Base-by-base conservation (phyloP, 1,284 basidiomycete genomes). In the Phlebopus sp. region DNA sequence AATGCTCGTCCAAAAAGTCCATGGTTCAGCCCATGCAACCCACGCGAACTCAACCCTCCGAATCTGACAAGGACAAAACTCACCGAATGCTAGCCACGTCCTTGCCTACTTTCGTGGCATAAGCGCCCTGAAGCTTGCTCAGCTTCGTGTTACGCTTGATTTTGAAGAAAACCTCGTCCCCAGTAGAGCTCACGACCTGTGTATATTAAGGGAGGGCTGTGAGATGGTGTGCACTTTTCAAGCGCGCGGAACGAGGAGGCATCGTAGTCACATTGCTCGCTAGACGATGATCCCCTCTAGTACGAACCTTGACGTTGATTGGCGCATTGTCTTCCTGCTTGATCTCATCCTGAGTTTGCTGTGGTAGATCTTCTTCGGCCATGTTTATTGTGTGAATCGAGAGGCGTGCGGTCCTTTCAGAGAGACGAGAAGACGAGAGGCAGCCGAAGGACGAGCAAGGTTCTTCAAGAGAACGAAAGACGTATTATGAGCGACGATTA, bases 141-240 rank as follows among this genome's bases (percentile, higher is more conserved):
- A 97, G 73, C 77, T 90, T 94, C 41, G 94, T 97, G 64, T 82
- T 92, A 60, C 88, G 84, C 76, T 97, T 97, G 73, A 97, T 97
- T 80, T 97, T 97, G 82, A 97, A 97, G 73, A 92, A 97, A 37
- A 97, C 92, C 68, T 97, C 93, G 50, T 95, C 89, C 41, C 91
- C 90, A 18, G 77, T 71, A 32, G 87, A 80, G 50, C 82, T 86
- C 42, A 88, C 80, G 46, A 91, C 89, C 87, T 90, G 55, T 23
- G n/a, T 8, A 29, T 37, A 39, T 40, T 23, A 35, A 27, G 32
- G 18, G 15, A 11, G 27, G 27, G 7, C 4, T 8, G 38, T 52
- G 18, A 52, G 30, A 41, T 25, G 6, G 17, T 25, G 23, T 35
- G 37, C n/a, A n/a, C n/a, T n/a, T n/a, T n/a, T n/a, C n/a, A n/a